Conservation (phyloP, 2,329 filamentous ascomycete species). For the Alternaria tenuissima region DNA sequence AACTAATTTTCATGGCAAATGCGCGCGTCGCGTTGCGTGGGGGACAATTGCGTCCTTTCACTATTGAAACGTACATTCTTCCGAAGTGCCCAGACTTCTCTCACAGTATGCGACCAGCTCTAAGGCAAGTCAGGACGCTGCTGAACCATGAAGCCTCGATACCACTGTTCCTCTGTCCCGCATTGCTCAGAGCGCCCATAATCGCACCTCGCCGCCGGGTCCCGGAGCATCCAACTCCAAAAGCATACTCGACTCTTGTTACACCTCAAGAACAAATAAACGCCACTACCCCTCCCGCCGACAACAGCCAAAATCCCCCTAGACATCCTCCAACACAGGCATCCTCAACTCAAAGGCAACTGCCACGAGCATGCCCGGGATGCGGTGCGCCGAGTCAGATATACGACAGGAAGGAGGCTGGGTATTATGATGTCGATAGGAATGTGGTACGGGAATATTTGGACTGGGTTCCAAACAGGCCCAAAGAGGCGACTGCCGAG, state of each 20-base stretch:
- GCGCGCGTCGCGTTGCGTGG: slow-evolving; percentile 19
- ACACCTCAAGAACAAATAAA: slow-evolving; percentile 27
- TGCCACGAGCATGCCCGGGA: slow-evolving; percentile 67
- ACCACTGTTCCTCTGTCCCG: slow-evolving; percentile 48
- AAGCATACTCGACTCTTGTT: slow-evolving; percentile 37
- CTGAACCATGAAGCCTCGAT: slow-evolving; percentile 37
- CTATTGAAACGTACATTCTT: neutral
- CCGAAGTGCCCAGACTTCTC: neutral
- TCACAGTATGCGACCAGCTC: slow-evolving; percentile 44
- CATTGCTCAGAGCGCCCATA: slow-evolving; percentile 34
- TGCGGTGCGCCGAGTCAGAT: slow-evolving; percentile 69
- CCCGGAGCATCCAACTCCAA: slow-evolving; percentile 9
- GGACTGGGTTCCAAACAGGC: slow-evolving; percentile 31
- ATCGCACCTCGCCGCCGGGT: slow-evolving; percentile 18
- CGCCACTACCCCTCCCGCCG: slow-evolving; percentile 15
- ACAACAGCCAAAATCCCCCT: slow-evolving; percentile 3
- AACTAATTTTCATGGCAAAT: slow-evolving; percentile 29
- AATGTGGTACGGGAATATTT: slow-evolving; percentile 57
- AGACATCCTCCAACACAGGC: slow-evolving; percentile 4
- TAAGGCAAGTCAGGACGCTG: slow-evolving; percentile 39
- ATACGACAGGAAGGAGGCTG: slow-evolving; percentile 62
- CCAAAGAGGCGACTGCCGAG: slow-evolving; percentile 35
- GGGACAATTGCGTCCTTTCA: neutral
- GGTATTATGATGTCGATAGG: slow-evolving; percentile 63
- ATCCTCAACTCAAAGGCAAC: slow-evolving; percentile 18